Base-by-base conservation (phyloP, 768 basidiomycete genomes). In the Trametes maxima region DNA sequence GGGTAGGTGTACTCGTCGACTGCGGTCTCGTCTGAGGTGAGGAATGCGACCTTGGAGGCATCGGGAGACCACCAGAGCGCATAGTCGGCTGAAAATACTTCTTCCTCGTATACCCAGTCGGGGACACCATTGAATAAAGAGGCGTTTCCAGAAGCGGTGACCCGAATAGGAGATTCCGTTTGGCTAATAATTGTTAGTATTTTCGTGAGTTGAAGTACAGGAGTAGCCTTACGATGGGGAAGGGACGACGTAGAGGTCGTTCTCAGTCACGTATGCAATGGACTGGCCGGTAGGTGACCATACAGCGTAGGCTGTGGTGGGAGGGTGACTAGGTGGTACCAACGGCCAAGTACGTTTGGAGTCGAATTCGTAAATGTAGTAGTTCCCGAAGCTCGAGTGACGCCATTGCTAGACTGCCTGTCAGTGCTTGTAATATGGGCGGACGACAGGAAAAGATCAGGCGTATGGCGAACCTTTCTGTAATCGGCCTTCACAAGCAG, bases 91-190 rank as follows among this genome's bases (percentile, higher is more conserved):
- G 80, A 76, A 67, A 94, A 90, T 22, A 98, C 85, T 71, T 97
- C 94, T 70, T 96, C 94, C 72, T 96, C 94, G 73, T 95, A 95
- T 5, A 98, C 96, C 96, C 97, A 98, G 72, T 97, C 94, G 0
- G 94, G 92, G 1, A 97, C 90, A 7, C 97, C 97, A 68, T 98
- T 87, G 79, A 98, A 97, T 16, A 95, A 79, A 0, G 90, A 89
- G 0, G 85, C 81, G 53, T 89, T 91, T 0, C 97, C 97, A 14
- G 87, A 84, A 1, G 79, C 77, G 1, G 96, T 99, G 11, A 98
- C 80, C 11, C 89, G 87, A 51, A 95, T 88, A 11, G 87, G 77
- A 14, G 77, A 65, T 1, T 79, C 70, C 35, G 66, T 69, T 35
- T 59, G 46, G 21, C 77, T 80, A 47, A 17, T 46, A 49, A 47